Evolutionary conservation across 192 early-diverging fungal genomes (phyloP).

Genomic region (Backusella morwellensis): DNA sequence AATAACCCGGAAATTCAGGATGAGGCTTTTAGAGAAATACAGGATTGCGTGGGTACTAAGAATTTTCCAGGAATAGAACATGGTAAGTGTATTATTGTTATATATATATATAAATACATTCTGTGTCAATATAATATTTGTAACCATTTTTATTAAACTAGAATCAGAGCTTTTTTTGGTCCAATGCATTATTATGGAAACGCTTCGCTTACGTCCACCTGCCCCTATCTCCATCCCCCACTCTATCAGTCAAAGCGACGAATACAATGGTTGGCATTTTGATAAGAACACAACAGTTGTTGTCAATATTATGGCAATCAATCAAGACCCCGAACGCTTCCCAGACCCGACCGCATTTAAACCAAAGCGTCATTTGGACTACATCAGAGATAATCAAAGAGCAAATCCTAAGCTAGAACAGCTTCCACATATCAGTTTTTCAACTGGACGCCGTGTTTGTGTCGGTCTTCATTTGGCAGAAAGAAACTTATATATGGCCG

Average conservation of each 20-base stretch:
- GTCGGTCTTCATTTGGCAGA: slow-evolving; percentile 40
- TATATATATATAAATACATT: not conserved
- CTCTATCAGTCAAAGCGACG: slow-evolving; percentile 27
- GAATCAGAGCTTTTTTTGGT: slow-evolving; percentile 28
- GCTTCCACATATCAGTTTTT: slow-evolving; percentile 33
- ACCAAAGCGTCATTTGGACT: slow-evolving; percentile 47
- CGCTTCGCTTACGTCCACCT: slow-evolving; percentile 27
- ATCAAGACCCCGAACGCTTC: slow-evolving; percentile 39
- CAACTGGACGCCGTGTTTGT: slow-evolving; percentile 35
- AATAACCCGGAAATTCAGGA: slow-evolving; percentile 37
- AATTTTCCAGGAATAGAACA: slow-evolving; percentile 21
- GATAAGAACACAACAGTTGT: slow-evolving; percentile 50
- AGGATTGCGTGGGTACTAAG: slow-evolving; percentile 21
- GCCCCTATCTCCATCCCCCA: slow-evolving; percentile 35
- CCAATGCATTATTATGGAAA: slow-evolving; percentile 38
- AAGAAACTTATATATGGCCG: slow-evolving; percentile 26
- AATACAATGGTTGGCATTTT: slow-evolving; percentile 45
- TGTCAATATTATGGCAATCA: slow-evolving; percentile 55
- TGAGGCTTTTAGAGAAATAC: slow-evolving; percentile 29
- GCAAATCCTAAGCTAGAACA: slow-evolving; percentile 17
- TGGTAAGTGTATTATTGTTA: slow-evolving; percentile 12
- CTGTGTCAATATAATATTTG: not conserved
- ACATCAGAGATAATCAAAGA: not conserved
- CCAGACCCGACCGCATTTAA: slow-evolving; percentile 45
- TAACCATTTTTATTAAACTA: slow-evolving; percentile 4